Percentiles rank a stretch among this genome's conserved stretches.
Evolutionary conservation across 306 rosid genomes (phyloP).

Genomic region (barrel medic (Medicago truncatula)): DNA sequence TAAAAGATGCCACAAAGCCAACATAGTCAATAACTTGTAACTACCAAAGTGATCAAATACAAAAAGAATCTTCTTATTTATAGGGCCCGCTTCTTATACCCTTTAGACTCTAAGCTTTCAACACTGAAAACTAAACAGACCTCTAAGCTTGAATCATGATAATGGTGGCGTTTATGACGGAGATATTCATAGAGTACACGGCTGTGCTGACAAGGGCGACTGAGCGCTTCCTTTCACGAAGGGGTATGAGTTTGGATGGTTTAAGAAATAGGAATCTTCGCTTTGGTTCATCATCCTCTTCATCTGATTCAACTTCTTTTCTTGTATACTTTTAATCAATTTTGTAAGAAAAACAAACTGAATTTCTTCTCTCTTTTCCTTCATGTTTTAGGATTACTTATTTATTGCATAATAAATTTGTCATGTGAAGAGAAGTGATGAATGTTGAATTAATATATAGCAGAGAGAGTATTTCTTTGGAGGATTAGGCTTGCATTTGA

Average conservation of each 20-base stretch:
- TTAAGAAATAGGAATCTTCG: conserved; percentile 46
- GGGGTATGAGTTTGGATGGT: conserved; percentile 28
- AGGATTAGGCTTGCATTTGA: conserved; percentile 35
- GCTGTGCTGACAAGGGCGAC: conserved; percentile 51
- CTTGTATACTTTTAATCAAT: conserved; percentile 53
- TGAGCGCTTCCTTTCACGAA: conserved; percentile 47
- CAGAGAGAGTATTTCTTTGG: neutral
- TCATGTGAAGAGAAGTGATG: neutral
- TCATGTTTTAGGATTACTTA: conserved; percentile 30
- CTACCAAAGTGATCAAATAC: conserved; percentile 31
- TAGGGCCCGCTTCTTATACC: neutral
- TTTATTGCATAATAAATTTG: conserved; percentile 24
- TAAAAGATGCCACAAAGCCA: conserved; percentile 33
- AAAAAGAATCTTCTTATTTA: conserved; percentile 17
- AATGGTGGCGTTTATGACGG: conserved; percentile 59
- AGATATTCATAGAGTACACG: conserved; percentile 61
- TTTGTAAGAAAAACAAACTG: neutral
- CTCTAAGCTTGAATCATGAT: conserved; percentile 52
- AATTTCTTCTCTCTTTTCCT: too few species aligned
- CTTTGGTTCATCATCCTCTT: conserved; percentile 40
- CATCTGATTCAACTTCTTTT: conserved; percentile 59
- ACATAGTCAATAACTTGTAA: conserved; percentile 19
- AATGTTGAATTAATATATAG: neutral
- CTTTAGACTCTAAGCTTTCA: conserved; percentile 8
- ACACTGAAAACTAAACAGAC: neutral